Evolutionary conservation across 345 rosid species (phyloP).

Genomic region (Garcia nutans): DNA sequence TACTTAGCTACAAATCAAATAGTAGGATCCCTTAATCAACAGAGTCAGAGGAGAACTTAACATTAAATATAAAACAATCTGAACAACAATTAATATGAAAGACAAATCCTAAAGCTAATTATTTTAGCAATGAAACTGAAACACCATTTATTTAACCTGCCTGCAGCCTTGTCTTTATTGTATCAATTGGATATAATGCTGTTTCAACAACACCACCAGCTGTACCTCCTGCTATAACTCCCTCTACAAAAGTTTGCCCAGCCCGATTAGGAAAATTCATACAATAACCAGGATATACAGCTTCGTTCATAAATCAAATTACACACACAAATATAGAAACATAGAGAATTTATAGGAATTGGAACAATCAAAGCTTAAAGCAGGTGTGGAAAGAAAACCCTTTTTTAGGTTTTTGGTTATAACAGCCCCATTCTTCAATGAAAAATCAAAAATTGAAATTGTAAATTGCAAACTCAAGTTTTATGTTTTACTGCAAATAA

Average conservation of each 20-base stretch:
- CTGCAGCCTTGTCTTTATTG: conserved; percentile 95
- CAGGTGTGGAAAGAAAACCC: background rate
- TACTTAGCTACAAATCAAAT: background rate
- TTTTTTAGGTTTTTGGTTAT: background rate
- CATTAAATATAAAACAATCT: background rate
- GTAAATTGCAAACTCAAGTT: background rate
- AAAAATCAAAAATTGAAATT: background rate
- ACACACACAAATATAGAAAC: background rate
- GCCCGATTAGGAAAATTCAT: background rate
- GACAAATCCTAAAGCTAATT: background rate
- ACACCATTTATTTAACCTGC: conserved; percentile 42
- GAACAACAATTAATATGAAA: background rate
- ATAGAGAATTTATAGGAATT: background rate
- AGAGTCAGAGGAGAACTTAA: background rate
- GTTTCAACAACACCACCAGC: conserved; percentile 98
- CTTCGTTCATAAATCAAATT: background rate
- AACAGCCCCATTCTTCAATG: background rate
- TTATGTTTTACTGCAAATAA: background rate
- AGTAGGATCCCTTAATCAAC: background rate
- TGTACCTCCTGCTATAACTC: conserved; percentile 90
- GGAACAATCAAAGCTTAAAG: background rate
- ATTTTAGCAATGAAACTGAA: background rate
- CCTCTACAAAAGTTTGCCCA: conserved; percentile 57
- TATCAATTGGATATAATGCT: conserved; percentile 93
- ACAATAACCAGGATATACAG: background rate